Evolutionary conservation across 2,329 filamentous ascomycete genomes (phyloP).

Genomic region (Amauroascus verrucosus): DNA sequence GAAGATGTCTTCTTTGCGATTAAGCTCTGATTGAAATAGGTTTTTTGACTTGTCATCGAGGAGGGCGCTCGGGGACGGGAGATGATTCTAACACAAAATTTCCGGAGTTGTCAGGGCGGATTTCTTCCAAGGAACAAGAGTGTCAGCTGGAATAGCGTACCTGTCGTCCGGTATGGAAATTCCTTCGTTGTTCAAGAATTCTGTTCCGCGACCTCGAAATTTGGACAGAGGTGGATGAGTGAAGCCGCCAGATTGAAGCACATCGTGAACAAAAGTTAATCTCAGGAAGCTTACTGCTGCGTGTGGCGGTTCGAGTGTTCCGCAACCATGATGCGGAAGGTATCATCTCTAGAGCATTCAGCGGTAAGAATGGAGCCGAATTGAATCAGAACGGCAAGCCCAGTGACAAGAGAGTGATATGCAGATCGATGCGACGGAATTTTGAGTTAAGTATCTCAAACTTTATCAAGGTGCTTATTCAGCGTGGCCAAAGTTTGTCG

Average conservation of each 20-base stretch:
- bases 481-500: no score
- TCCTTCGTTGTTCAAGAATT: neutral
- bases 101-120: neutral
- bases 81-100: neutral
- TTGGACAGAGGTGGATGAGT: neutral
- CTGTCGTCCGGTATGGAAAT: neutral
- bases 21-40: constrained; percentile 27
- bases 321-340: constrained; percentile 3
- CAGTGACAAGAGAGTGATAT: no score
- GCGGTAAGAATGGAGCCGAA: no score
- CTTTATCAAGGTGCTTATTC: neutral
- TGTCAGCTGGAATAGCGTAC: neutral
- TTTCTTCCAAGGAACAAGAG: neutral
- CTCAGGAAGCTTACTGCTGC: constrained; percentile 12
- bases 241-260: constrained; percentile 5
- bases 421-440: no score
- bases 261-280: constrained; percentile 14
- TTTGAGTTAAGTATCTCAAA: neutral
- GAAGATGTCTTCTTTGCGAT: constrained; percentile 31
- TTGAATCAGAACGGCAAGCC: no score
- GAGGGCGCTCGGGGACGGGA: neutral
- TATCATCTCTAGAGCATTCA: constrained; percentile 10
- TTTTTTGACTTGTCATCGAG: constrained; percentile 19
- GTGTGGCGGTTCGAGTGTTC: neutral
- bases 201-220: neutral